Evolutionary conservation across 1,139 yeast species (phyloP), one percentile per base, ranked within the genome.

Genomic region (Candida buenavistaensis): DNA sequence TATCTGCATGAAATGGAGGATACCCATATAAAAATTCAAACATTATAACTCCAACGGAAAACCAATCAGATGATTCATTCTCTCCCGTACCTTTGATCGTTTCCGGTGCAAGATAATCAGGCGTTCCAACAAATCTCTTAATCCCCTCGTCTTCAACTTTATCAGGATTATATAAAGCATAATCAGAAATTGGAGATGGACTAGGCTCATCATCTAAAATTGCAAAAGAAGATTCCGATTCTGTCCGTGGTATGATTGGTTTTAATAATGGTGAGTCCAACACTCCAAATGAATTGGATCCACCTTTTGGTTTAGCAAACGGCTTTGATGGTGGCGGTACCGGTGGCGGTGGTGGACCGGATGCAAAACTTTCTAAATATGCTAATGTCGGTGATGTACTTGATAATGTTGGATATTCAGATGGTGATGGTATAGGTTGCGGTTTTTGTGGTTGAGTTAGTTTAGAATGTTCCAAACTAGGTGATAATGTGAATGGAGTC

Each of bases 91-190:
- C 97, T 31, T 76, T 69, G 44, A 94, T 88, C 0, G 97, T 90
- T 54, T 94, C 99, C 0, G 99, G 99, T 0, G 99, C 95, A 26
- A 94, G 72, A 57, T 94, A 94, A 55, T 94, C 99, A 0, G 99
- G 98, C 0, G 99, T 94, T 0, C 99, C 99, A 23, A 89, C 96
- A 52, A 92, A 90, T 45, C 75, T 78, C 33, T 64, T 65, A 12
- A 23, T 10, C 6, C 30, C 35, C 33, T 71, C 75, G 35, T 72
- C 72, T 22, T 72, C 70, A 32, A 71, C 74, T 36, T 72, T 72
- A 22, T 72, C 70, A 1, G 95, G 94, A 55, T 86, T 87, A 54
- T 78, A 86, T 32, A 87, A 67, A 0, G 88, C 89, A 48, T 75
- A 73, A 26, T 72, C 69, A 13, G 71, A 65, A 5, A 66, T 50